phyloP scores from a whole-genome alignment of 176 grass and related monocot species.

The Ensete glaucum region DNA sequence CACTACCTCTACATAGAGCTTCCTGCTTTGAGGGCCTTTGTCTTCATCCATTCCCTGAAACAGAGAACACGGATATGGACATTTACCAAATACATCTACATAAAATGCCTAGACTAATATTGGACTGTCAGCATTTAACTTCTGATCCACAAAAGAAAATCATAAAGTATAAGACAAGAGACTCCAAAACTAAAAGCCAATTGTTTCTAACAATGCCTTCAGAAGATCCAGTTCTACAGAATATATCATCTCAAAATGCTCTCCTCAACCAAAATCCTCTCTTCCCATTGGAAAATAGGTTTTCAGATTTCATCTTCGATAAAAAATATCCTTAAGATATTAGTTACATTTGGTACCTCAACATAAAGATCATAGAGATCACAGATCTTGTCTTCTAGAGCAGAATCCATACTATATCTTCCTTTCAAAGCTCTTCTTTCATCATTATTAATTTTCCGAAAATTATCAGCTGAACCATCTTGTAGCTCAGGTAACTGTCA shows the following conservation, averaged over 20 bases:
- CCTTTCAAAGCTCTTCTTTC: conserved; percentile 56
- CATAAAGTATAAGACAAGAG: background rate
- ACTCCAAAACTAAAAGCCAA: background rate
- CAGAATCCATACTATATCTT: conserved; percentile 60
- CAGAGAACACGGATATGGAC: conserved; percentile 5
- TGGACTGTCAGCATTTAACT: background rate
- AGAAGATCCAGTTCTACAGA: background rate
- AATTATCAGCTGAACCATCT: conserved; percentile 71
- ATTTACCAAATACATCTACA: background rate
- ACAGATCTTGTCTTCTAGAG: conserved; percentile 88
- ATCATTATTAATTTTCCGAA: conserved; percentile 49
- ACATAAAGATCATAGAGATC: conserved; percentile 97
- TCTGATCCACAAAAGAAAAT: background rate
- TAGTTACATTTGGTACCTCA: conserved; percentile 52
- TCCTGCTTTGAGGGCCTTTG: conserved; percentile 94
- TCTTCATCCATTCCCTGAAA: conserved; percentile 97
- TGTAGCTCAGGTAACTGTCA: conserved; percentile 23
- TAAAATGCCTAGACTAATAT: background rate
- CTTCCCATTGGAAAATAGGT: background rate
- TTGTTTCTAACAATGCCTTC: background rate
- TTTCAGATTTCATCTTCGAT: background rate
- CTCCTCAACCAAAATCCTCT: background rate
- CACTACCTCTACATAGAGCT: conserved; percentile 90
- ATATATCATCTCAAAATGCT: background rate
- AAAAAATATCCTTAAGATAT: background rate